Base-by-base conservation (phyloP, 2,329 filamentous ascomycete genomes). In the Penicillium polonicum region DNA sequence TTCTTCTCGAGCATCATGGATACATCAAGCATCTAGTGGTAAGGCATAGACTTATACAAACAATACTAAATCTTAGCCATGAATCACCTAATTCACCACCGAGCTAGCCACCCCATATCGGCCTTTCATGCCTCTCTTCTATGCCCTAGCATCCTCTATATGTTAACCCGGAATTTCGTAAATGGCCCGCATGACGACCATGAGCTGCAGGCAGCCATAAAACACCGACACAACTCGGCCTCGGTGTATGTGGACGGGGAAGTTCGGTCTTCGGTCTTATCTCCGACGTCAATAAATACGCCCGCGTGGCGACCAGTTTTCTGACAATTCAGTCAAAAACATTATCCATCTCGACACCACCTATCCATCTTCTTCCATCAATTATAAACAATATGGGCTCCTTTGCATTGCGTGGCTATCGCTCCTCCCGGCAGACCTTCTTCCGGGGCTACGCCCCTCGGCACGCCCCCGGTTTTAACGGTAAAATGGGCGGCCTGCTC, bases 1-100 rank as follows among this genome's bases (percentile, higher is more conserved):
- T 57, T 57, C 27, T 57, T 57, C 29, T 31, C 48, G 48, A 17
- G n/a, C 5, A 29, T 57, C 5, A 57, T 57, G 54, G 46, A 52
- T 57, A 57, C 25, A 21, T 58, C 48, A 31, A 31, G 31, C 10
- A 39, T 21, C 27, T 39, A 52, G 12, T 43, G 41, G 41, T 17
- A 23, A 43, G 41, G 41, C 21, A 44, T 27, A 27, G 41, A 44
- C 7, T 13, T 10, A 44, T n/a, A 44, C 23, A 43, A 43, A 43
- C 21, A 43, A 43, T 25, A 9, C 38, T 41, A 13, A 19, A 41
- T 25, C 39, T 25, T 13, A 17, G 21, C 39, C 21, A 21, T 23
- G 1, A 41, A 36, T 17, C 6, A 17, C 13, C 21, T 8, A 43
- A 43, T 38, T n/a, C 8, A 38, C 35, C 3, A 35, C 15, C 15